Base-by-base conservation (phyloP, 805 yeast species). In the Priceomyces fermenticarens region DNA sequence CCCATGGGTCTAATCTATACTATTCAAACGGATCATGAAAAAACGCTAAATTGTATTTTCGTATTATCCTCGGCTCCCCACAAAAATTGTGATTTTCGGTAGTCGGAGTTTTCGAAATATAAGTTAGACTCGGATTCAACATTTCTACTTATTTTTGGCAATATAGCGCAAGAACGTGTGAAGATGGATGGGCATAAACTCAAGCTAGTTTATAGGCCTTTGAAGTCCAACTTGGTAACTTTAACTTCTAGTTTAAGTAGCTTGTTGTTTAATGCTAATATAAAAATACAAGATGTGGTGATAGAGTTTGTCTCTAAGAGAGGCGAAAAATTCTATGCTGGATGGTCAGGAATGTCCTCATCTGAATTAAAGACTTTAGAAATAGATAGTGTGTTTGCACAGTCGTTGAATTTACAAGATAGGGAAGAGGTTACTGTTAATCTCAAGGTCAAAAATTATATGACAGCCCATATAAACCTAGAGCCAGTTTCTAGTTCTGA, bases 401-500 rank as follows among this genome's bases (percentile, higher is more conserved):
- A 61, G 30, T 51, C 73, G 0, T 53, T 82, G 25, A 70, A 68
- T 0, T 52, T 87, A 3, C 40, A 51, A 3, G 83, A 80, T 29
- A 61, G 62, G 17, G 57, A 70, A 7, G 56, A 48, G 4, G 53
- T 63, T 13, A 58, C 64, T 2, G 44, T 85, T 30, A 68, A 63
- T 29, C 55, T 83, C 39, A 72, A 75, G 41, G 66, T 78, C 10
- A 67, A 76, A 30, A 60, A 58, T 40, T 77, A 74, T n/a, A 71
- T 62, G 31, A 79, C 88, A 1, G 66, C 71, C 4, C 77, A 80
- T 3, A 81, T 90, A 2, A 81, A 78, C 52, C 72, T 91, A 33
- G 96, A 87, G 53, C 98, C 98, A 0, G 62, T 76, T 13, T 73
- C 87, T 0, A 60, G 81, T 2, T 73, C 83, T 4, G 99, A 91